These are phyloP conservation scores for Mycena sanguinolenta DNA, from an alignment of 768 basidiomycete genomes.

Conservation along the genomic window DNA sequence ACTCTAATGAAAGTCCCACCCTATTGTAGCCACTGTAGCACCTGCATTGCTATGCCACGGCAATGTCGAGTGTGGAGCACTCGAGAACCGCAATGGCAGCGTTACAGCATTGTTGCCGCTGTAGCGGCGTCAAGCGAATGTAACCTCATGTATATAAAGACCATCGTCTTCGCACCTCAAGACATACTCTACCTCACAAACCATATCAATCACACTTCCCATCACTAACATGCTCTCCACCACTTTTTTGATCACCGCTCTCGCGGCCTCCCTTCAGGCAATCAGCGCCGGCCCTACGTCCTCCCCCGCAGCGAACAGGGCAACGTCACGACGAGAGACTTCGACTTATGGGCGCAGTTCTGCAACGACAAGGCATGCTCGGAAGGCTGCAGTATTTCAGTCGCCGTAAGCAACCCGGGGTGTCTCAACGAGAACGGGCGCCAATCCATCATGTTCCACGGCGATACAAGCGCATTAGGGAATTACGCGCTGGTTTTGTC, in stretches of 20 bases:
- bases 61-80: conserved; percentile 9
- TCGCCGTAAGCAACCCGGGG: conserved; percentile 15
- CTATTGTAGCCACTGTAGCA: too few species aligned
- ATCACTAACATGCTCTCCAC: conserved; percentile 14
- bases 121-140: conserved; percentile 15
- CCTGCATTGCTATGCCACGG: conserved; percentile 8
- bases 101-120: conserved; percentile 10
- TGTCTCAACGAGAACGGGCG: conserved; percentile 22
- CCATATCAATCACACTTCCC: conserved; percentile 13
- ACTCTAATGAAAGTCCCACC: too few species aligned
- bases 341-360: conserved; percentile 24
- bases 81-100: conserved; percentile 3
- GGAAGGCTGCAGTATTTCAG: conserved; percentile 14
- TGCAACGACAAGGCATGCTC: conserved; percentile 22
- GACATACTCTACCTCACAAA: conserved; percentile 7
- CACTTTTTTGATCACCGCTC: conserved; percentile 20
- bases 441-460: conserved; percentile 23
- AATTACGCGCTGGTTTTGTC: conserved; percentile 9
- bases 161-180: conserved; percentile 6
- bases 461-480: conserved; percentile 2
- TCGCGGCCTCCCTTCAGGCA: conserved; percentile 14
- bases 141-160: conserved; percentile 13
- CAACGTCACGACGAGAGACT: conserved; percentile 17
- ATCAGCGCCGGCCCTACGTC: conserved; percentile 15
- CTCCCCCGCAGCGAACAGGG: conserved; percentile 12